Conservation (phyloP, 75 land plant species). For the Picea sitchensis region DNA sequence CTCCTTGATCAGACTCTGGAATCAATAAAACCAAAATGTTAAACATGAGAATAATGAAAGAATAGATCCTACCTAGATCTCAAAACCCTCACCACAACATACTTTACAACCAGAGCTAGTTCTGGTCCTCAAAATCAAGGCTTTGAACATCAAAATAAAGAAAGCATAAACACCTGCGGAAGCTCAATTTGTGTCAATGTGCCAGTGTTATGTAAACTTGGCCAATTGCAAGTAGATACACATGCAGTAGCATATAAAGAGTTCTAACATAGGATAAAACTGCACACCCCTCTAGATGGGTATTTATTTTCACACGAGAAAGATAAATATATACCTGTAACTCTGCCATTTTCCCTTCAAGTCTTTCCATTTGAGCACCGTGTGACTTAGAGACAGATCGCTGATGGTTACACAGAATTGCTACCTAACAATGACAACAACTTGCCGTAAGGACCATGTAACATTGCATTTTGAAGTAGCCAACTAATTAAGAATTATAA, state of each 20-base stretch:
- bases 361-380: conserved; percentile 69
- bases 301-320: background rate
- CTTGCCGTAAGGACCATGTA: background rate
- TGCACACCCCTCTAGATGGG: too few species aligned
- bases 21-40: conserved; percentile 1
- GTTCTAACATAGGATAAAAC: background rate
- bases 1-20: conserved; percentile 53
- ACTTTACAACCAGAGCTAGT: background rate
- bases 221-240: background rate
- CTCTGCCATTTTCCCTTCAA: conserved; percentile 73
- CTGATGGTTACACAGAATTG: conserved; percentile 98
- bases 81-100: too few species aligned
- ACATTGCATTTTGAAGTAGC: background rate
- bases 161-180: background rate
- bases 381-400: conserved; percentile 92
- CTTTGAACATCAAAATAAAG: background rate
- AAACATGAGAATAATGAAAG: background rate
- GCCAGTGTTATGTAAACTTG: background rate
- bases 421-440: conserved; percentile 58
- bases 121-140: background rate
- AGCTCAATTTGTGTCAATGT: background rate
- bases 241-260: background rate
- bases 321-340: conserved; percentile 44
- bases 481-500: background rate
- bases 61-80: background rate